phyloP scores from a whole-genome alignment of 352 stramenopile genomes.

The Aphanomyces astaci region DNA sequence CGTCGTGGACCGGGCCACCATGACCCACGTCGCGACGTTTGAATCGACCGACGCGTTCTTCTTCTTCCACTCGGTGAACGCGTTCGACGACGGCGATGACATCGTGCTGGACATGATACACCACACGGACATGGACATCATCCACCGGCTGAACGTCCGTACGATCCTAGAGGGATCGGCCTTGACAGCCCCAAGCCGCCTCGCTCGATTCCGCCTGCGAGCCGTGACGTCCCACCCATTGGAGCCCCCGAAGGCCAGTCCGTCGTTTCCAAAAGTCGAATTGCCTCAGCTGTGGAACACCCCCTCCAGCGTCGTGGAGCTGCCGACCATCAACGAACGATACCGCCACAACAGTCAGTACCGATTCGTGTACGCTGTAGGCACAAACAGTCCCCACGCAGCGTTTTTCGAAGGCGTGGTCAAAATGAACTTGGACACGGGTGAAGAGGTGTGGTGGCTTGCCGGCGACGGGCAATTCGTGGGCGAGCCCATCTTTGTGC shows the following conservation, averaged over 20 bases:
- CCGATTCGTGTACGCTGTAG: neutral
- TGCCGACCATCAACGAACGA: conserved; percentile 4
- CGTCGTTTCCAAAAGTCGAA: neutral
- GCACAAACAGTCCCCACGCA: neutral
- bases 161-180: neutral
- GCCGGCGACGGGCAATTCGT: neutral
- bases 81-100: conserved; percentile 4
- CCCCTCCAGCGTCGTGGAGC: neutral
- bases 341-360: neutral
- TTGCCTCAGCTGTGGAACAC: neutral
- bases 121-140: neutral
- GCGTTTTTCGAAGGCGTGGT: neutral
- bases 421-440: neutral
- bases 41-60: neutral
- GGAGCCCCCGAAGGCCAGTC: neutral
- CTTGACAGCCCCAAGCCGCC: neutral
- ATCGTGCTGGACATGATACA: neutral
- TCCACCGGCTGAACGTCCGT: neutral
- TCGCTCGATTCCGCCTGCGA: neutral
- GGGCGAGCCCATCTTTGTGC: conserved; percentile 3
- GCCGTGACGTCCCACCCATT: neutral
- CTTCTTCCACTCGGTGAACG: conserved; percentile 8
- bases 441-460: neutral
- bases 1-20: conserved; percentile 2
- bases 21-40: neutral